Evolutionary conservation across 331 rosid genomes (phyloP), one percentile per base, ranked within the genome.

Genomic region (Malus hybrid): DNA sequence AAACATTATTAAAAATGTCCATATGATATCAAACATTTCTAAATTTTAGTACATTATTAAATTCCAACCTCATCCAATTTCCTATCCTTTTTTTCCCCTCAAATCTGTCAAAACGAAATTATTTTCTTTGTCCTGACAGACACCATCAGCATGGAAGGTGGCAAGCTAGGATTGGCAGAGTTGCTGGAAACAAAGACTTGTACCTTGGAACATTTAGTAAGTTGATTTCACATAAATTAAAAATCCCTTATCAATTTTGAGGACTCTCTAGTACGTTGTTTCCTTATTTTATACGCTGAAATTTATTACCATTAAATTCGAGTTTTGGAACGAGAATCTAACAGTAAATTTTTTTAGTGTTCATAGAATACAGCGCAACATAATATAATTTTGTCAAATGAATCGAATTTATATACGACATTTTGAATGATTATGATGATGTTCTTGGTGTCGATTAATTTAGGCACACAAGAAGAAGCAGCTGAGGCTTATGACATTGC

Each of bases 111-210:
- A 34, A 68, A 19, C 9, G 68, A 74, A 14, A 13, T 34, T 72
- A 10, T 76, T 80, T 74, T 48, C 66, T 70, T 64, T 79, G 24
- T 76, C 44, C 54, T 72, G 74, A 68, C 87, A 92, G 99, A 78
- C 99, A 95, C 82, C 99, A 95, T 84, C 99, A 95, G 80, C 97
- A 95, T 90, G 99, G 99, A 80, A 92, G 99, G 84, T 95, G 99
- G 99, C 99, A 95, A 83, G 99, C 99, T 76, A 81, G 99, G 54
- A 95, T 95, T 50, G 99, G 97, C 73, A 84, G 99, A 78, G 99
- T 95, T 72, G 97, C 99, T 9, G 99, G 99, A 71, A 95, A 95
- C 84, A 95, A 95, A 69, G 99, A 95, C 82, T 83, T 95, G 87
- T 92, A 95, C 91, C 97, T 95, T 27, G 99, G 99, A 46, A 95